Evolutionary conservation across 345 rosid genomes (phyloP), one percentile per base, ranked within the genome.

Genomic region (Eucalyptus cloeziana): DNA sequence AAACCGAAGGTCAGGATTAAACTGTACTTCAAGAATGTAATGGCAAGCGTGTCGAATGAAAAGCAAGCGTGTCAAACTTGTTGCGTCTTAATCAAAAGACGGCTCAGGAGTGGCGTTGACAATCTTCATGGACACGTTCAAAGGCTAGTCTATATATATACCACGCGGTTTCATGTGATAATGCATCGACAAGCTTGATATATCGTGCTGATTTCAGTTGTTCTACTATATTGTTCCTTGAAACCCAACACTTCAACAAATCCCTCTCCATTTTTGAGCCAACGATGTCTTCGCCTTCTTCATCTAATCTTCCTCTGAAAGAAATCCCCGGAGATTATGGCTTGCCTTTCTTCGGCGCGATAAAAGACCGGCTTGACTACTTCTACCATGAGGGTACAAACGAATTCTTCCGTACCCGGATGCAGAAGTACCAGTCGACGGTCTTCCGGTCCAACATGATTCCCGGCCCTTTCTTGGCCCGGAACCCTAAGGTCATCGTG

Each of bases 291-390:
- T 19, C 47, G 4, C 83, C 83, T 76, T 76, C 47, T 76, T 76
- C 83, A 37, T 76, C 83, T 10, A 76, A 76, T 21, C 83, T 71
- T 37, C 87, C 87, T 31, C 43, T 86, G 24, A 31, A 14, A 8
- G 27, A 44, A 4, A 87, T 91, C 88, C 92, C 91, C 76, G 92
- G 92, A 10, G 89, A 62, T 51, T 88, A 88, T 50, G 92, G 92
- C 81, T 10, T 87, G 62, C 92, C 92, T 12, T 62, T 91, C 45
- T 44, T 91, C 22, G 91, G 92, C 1, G 90, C 91, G 15, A 45
- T 91, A 25, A 87, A 51, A 19, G 92, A 91, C 87, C 91, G 92
- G 58, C 87, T 88, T 33, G 92, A 91, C 90, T 91, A 86, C 87
- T 90, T 91, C 91, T 91, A 90, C 90, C 71, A 62, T 33, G 91